Percentiles rank a stretch among this genome's conserved stretches.
Evolutionary conservation across 2,329 filamentous ascomycete species (phyloP).

Genomic region (Microdochium bolleyi): DNA sequence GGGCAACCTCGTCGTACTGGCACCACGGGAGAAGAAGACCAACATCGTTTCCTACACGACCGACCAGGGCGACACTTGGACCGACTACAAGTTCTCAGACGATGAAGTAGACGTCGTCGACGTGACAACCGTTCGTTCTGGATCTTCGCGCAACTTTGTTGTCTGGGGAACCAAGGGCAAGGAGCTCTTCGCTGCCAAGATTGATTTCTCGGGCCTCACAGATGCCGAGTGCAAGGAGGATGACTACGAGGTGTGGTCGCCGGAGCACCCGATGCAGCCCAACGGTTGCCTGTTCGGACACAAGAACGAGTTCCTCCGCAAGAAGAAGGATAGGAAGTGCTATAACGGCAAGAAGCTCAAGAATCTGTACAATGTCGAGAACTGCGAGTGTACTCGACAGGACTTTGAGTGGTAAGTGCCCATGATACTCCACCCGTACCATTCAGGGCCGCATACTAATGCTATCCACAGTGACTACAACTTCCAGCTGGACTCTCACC

Average conservation of each 20-base stretch:
- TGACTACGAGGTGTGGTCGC: conserved; percentile 82
- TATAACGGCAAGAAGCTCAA: conserved; percentile 71
- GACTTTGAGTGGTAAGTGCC: conserved; percentile 84
- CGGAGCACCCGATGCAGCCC: conserved; percentile 70
- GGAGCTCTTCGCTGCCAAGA: conserved; percentile 64
- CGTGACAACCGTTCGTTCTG: conserved; percentile 82
- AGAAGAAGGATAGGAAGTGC: conserved; percentile 70
- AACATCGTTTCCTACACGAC: conserved; percentile 66
- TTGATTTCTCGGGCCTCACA: conserved; percentile 81
- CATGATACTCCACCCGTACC: conserved; percentile 6
- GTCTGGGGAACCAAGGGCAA: conserved; percentile 68
- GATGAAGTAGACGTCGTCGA: conserved; percentile 66
- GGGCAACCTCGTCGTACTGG: conserved; percentile 85
- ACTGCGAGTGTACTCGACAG: conserved; percentile 75
- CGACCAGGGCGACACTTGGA: conserved; percentile 77
- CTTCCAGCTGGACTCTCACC: conserved; percentile 71
- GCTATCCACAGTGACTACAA: conserved; percentile 70
- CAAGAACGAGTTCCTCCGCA: conserved; percentile 80
- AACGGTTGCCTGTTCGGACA: conserved; percentile 91
- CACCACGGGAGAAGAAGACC: conserved; percentile 61
- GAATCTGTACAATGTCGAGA: conserved; percentile 62
- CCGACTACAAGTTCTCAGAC: conserved; percentile 63
- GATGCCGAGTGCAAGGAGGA: conserved; percentile 67
- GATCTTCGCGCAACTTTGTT: conserved; percentile 84
- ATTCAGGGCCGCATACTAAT: conserved; percentile 14